Conservation (phyloP, 257 asterid species). For the Solanum pinnatisectum region DNA sequence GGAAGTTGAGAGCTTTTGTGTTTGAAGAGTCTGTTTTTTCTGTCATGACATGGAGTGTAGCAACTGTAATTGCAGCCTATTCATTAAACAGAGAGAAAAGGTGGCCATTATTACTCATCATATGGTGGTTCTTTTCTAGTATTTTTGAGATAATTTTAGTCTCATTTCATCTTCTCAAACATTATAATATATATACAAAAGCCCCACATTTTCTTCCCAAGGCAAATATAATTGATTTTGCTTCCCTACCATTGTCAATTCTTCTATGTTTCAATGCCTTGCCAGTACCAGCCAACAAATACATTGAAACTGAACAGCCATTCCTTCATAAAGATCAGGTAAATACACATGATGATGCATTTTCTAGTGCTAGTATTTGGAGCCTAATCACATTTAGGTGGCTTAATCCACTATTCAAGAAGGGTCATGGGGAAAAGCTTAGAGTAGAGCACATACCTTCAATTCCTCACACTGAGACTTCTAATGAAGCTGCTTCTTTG, state of each 20-base stretch:
- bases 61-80: conserved; percentile 29
- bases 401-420: conserved; percentile 68
- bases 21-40: conserved; percentile 24
- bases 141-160: conserved; percentile 17
- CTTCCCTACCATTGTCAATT: conserved; percentile 40
- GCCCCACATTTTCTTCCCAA: conserved; percentile 26
- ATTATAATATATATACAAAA: conserved; percentile 1
- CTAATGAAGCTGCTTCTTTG: conserved; percentile 53
- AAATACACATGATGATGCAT: conserved; percentile 18
- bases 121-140: conserved; percentile 62
- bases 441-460: conserved; percentile 41
- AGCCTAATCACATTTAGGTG: conserved; percentile 55
- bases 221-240: conserved; percentile 30
- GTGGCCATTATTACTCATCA: conserved; percentile 58
- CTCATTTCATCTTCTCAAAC: conserved; percentile 15
- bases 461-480: conserved; percentile 49
- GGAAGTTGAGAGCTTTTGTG: conserved; percentile 8
- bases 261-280: conserved; percentile 35
- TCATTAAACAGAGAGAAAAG: conserved; percentile 18
- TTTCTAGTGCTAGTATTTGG: conserved; percentile 67
- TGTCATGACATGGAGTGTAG: conserved; percentile 42
- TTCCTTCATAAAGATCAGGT: conserved; percentile 22
- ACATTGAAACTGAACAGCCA: conserved; percentile 25
- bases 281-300: background rate
- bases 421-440: conserved; percentile 42